These are phyloP conservation scores for Penicillium vulpinum DNA, from an alignment of 2,329 filamentous ascomycete species.

Conservation along the genomic window DNA sequence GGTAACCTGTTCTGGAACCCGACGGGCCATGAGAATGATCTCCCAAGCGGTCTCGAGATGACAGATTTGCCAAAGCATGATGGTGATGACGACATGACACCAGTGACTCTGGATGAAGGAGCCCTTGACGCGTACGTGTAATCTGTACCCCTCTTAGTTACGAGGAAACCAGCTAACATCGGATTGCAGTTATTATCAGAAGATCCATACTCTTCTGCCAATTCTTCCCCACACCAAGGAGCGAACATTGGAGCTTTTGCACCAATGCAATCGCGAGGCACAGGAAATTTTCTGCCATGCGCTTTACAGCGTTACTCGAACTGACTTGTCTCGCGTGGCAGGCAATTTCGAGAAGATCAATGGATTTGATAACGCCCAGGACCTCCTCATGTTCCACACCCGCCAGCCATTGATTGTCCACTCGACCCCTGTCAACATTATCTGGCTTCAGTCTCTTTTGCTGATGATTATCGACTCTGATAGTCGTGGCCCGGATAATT, in stretches of 20 bases:
- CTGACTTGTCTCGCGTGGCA: conserved; percentile 36
- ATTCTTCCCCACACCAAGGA: conserved; percentile 44
- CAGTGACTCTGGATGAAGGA: conserved; percentile 40
- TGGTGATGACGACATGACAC: conserved; percentile 37
- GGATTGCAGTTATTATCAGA: conserved; percentile 40
- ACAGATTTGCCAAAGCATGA: conserved; percentile 34
- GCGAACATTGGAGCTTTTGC: conserved; percentile 38
- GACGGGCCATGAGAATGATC: conserved; percentile 32
- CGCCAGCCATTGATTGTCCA: conserved; percentile 40
- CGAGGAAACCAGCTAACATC: conserved; percentile 13
- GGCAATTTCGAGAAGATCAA: conserved; percentile 36
- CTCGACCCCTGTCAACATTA: conserved; percentile 38
- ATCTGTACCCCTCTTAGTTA: neutral
- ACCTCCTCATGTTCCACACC: conserved; percentile 40
- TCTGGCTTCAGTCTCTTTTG: conserved; percentile 44
- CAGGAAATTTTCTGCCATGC: conserved; percentile 45
- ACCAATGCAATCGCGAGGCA: conserved; percentile 41
- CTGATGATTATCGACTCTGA: conserved; percentile 47
- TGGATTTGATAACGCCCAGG: conserved; percentile 43
- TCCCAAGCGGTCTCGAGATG: conserved; percentile 35
- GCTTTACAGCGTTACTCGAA: conserved; percentile 42
- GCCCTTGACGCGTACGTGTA: conserved; percentile 41
- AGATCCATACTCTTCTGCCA: conserved; percentile 43
- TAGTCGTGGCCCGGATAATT: conserved; percentile 43
- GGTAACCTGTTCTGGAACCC: conserved; percentile 43